Percentiles rank a stretch among this genome's conserved stretches.
Conservation (phyloP, 768 basidiomycete species). For the Rubroboletus satanas region DNA sequence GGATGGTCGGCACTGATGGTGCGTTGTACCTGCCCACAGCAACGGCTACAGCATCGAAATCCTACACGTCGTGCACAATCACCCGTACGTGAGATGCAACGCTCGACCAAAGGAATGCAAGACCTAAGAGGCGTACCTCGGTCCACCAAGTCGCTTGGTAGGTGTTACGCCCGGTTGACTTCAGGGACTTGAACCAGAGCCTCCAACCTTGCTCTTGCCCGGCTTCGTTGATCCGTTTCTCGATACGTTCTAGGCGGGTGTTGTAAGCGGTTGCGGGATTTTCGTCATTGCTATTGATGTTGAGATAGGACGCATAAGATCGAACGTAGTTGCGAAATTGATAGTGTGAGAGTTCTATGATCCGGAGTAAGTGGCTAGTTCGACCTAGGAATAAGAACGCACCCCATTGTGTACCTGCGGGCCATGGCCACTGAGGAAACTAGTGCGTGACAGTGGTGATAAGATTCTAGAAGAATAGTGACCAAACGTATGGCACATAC, state of each 20-base stretch:
- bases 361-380: not conserved
- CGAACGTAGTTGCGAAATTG: conserved; percentile 33
- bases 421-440: conserved; percentile 18
- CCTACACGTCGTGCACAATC: not conserved
- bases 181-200: conserved; percentile 9
- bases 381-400: not conserved
- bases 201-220: conserved; percentile 12
- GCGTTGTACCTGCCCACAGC: conserved; percentile 11
- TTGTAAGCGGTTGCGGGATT: conserved; percentile 40
- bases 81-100: not conserved
- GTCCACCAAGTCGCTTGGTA: conserved; percentile 33
- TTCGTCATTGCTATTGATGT: conserved; percentile 31
- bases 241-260: conserved; percentile 45
- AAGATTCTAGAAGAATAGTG: not conserved
- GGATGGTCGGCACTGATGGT: conserved; percentile 14
- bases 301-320: conserved; percentile 13
- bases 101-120: not conserved
- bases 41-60: conserved; percentile 16
- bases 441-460: not conserved
- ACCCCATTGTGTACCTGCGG: conserved; percentile 14
- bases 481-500: not conserved
- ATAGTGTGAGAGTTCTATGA: conserved; percentile 31
- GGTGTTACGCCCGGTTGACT: conserved; percentile 8
- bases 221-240: conserved; percentile 33
- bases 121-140: not conserved